A percentile compares a stretch with the other conserved stretches of the same genome.
Conservation (phyloP, 2,329 filamentous ascomycete genomes). For the Cercospora berteroae region DNA sequence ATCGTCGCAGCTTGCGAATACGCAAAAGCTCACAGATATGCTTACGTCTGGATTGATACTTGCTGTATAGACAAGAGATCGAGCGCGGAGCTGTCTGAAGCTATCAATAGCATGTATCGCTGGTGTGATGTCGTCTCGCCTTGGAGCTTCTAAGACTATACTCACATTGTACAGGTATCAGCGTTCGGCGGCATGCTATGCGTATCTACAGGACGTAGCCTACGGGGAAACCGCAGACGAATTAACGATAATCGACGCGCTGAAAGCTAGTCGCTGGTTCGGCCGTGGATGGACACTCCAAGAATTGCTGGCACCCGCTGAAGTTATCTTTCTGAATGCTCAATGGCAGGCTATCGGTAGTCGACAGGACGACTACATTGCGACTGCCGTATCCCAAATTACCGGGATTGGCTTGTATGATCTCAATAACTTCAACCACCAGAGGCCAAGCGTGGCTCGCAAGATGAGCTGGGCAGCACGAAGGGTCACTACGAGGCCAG, state of each 20-base stretch:
- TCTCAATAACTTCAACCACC: conserved; percentile 8
- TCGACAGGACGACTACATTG: conserved; percentile 13
- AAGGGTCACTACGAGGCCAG: conserved; percentile 25
- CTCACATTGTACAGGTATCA: conserved; percentile 6
- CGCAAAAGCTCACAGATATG: neutral
- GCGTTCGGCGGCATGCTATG: conserved; percentile 3
- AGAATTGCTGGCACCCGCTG: conserved; percentile 24
- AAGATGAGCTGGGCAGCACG: conserved; percentile 24
- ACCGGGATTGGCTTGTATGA: conserved; percentile 20
- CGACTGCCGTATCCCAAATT: conserved; percentile 12
- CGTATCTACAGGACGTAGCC: conserved; percentile 15
- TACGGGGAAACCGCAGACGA: too few relatives aligned
- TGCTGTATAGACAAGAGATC: conserved; percentile 25
- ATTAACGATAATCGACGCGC: neutral
- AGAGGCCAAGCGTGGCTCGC: conserved; percentile 11
- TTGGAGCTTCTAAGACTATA: neutral
- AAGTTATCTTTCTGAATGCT: conserved; percentile 20
- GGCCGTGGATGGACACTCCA: conserved; percentile 30
- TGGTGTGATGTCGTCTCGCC: neutral
- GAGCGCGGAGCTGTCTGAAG: conserved; percentile 17
- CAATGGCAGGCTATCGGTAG: conserved; percentile 17
- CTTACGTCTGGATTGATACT: conserved; percentile 26
- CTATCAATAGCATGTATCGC: conserved; percentile 3
- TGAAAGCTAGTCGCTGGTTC: neutral
- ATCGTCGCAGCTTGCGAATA: conserved; percentile 12